Percentiles rank a stretch among this genome's conserved stretches.
Conservation (phyloP, 2,329 filamentous ascomycete genomes). For the Pseudogymnoascus sp. region DNA sequence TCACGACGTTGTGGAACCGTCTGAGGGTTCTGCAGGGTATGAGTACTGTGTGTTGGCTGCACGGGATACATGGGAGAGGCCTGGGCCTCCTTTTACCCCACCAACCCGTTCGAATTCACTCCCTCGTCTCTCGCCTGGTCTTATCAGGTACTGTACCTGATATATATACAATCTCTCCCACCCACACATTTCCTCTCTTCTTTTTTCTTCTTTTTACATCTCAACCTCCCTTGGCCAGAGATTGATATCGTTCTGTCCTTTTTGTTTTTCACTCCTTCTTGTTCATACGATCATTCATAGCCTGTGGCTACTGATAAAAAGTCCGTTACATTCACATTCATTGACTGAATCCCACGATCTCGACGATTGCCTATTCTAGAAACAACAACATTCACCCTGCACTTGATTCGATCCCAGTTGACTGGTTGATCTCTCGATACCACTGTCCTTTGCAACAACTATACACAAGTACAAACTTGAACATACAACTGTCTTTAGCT, state of each 20-base stretch:
- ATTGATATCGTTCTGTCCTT: neutral
- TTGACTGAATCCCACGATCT: slow-evolving; percentile 1
- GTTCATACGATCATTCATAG: neutral
- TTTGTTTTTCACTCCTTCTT: neutral
- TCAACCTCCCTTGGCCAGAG: slow-evolving; percentile 2
- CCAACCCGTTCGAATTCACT: slow-evolving; percentile 4
- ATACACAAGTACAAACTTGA: neutral
- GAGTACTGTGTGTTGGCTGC: neutral
- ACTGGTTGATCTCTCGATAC: slow-evolving; percentile 1
- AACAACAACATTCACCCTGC: slow-evolving; percentile 8
- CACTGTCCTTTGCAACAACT: slow-evolving; percentile 5
- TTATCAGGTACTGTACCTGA: neutral
- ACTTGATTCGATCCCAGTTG: slow-evolving; percentile 8
- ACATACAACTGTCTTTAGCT: neutral
- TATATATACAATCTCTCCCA: neutral
- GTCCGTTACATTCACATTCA: neutral
- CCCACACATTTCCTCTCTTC: neutral
- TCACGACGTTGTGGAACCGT: slow-evolving; percentile 1
- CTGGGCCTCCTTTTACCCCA: neutral
- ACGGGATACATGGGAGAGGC: neutral
- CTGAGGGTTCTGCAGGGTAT: neutral
- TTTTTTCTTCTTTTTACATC: neutral
- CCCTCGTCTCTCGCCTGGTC: neutral
- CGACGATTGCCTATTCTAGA: slow-evolving; percentile 1
- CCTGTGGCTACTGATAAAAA: slow-evolving; percentile 7